These are phyloP conservation scores for Lasiosphaeria hispida DNA, from an alignment of 495 filamentous ascomycete species.

Conservation along the genomic window DNA sequence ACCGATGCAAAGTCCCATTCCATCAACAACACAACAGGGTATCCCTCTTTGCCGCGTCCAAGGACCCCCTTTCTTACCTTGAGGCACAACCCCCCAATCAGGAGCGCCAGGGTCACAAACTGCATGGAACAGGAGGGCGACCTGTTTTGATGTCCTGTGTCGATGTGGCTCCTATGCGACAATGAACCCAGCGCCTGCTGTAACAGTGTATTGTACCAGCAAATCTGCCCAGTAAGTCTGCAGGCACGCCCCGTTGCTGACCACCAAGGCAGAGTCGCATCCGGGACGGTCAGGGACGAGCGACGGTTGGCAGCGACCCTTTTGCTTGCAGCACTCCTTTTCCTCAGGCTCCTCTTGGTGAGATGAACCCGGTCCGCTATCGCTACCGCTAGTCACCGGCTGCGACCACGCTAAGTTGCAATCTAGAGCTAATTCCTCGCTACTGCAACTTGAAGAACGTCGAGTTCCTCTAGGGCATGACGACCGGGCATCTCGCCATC, in stretches of 20 bases:
- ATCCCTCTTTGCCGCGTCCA: neutral
- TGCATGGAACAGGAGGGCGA: slow-evolving; percentile 5
- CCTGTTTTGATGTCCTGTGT: neutral
- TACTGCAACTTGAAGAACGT: too few relatives aligned
- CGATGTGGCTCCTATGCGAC: neutral
- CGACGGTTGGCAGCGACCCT: neutral
- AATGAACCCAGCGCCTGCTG: slow-evolving; percentile 8
- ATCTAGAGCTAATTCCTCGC: too few relatives aligned
- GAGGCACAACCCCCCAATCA: neutral
- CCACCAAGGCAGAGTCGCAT: neutral
- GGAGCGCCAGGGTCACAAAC: neutral
- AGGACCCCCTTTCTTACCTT: neutral
- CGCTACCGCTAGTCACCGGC: too few relatives aligned
- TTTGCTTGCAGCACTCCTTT: neutral
- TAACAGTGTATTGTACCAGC: neutral
- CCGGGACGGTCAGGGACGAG: too few relatives aligned
- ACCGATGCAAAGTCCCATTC: neutral
- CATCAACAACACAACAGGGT: neutral
- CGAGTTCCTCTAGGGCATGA: too few relatives aligned
- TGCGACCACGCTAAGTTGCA: too few relatives aligned
- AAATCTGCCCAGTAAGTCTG: neutral
- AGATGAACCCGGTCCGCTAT: too few relatives aligned
- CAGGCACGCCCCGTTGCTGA: neutral
- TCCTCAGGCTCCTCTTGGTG: neutral
- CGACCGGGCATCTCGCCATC: too few relatives aligned